phyloP scores from a whole-genome alignment of 371 early-diverging fungal genomes.

The Rhizopus arrhizus region DNA sequence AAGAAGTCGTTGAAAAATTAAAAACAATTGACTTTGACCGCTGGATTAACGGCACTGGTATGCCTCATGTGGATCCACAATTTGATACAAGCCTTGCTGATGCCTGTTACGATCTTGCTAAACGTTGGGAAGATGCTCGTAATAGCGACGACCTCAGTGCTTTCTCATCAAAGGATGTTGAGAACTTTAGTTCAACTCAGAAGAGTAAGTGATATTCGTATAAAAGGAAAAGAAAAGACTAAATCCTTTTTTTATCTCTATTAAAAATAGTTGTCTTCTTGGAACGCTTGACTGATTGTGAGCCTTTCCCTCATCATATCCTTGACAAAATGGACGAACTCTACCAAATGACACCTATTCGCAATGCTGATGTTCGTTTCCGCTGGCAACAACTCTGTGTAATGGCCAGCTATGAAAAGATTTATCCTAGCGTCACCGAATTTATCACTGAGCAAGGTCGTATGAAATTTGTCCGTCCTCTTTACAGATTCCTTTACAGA shows the following conservation, averaged over 20 bases:
- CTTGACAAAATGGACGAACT: slow-evolving; percentile 72
- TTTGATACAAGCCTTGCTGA: slow-evolving; percentile 86
- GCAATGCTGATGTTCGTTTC: slow-evolving; percentile 87
- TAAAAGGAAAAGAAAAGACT: background rate
- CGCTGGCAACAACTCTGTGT: slow-evolving; percentile 87
- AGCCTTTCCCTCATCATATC: slow-evolving; percentile 62
- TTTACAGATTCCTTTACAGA: slow-evolving; percentile 70
- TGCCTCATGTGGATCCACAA: slow-evolving; percentile 87
- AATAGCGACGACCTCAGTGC: slow-evolving; percentile 45
- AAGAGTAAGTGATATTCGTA: slow-evolving; percentile 52
- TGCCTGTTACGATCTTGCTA: slow-evolving; percentile 82
- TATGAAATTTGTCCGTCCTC: slow-evolving; percentile 92
- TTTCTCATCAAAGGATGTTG: slow-evolving; percentile 66
- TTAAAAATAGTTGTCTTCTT: slow-evolving; percentile 67
- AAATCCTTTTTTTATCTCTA: background rate
- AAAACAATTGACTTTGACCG: slow-evolving; percentile 83
- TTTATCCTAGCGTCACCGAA: slow-evolving; percentile 73
- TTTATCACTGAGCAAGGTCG: slow-evolving; percentile 90
- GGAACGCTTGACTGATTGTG: slow-evolving; percentile 69
- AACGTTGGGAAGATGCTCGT: slow-evolving; percentile 72
- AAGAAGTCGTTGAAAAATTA: slow-evolving; percentile 68
- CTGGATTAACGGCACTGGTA: slow-evolving; percentile 87
- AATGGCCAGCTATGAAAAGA: slow-evolving; percentile 71
- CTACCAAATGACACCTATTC: slow-evolving; percentile 72
- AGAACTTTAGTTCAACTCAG: slow-evolving; percentile 71